Base-by-base conservation (phyloP, 768 basidiomycete species). In the Russula foetens region DNA sequence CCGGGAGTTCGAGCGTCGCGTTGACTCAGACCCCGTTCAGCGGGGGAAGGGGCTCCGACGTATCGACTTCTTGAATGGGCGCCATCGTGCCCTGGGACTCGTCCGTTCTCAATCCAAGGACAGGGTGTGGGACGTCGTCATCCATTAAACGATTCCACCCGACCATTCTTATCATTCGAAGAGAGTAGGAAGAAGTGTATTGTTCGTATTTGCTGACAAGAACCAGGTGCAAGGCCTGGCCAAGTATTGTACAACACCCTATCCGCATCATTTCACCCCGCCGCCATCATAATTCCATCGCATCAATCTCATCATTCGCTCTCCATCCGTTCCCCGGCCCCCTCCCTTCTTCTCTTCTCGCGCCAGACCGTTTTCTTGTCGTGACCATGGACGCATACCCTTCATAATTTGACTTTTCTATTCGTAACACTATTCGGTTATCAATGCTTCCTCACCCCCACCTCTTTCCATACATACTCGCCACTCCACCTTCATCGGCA, bases 341-440 rank as follows among this genome's bases (percentile, higher is more conserved):
- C 43, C 17, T 19, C 23, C 24, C 21, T 39, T 49, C 29, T 56
- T 50, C n/a, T 15, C 28, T 46, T 49, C 29, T 61, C 56, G 56
- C 31, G n/a, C 33, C 43, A 17, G 46, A 7, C n/a, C 49, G 5
- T 53, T 45, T 56, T 51, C 60, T 61, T 61, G n/a, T n/a, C 24
- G 39, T n/a, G 45, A 26, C 24, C 33, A 56, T 7, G 60, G 55
- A 61, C 60, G 55, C 59, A 41, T 45, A 56, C 41, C 49, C n/a
- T 59, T 38, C 24, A 35, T n/a, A 33, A 4, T 23, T 9, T 31
- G 9, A 3, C 23, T 48, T 54, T 60, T 60, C 48, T 61, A 61
- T 61, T 61, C 60, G 54, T 61, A 61, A 46, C 44, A 41, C 54
- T 61, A 61, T 61, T 61, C 55, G 48, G 5, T 38, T 61, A 61